These are phyloP conservation scores for Wickerhamiella occidentalis DNA, from an alignment of 805 yeast genomes.

Conservation along the genomic window DNA sequence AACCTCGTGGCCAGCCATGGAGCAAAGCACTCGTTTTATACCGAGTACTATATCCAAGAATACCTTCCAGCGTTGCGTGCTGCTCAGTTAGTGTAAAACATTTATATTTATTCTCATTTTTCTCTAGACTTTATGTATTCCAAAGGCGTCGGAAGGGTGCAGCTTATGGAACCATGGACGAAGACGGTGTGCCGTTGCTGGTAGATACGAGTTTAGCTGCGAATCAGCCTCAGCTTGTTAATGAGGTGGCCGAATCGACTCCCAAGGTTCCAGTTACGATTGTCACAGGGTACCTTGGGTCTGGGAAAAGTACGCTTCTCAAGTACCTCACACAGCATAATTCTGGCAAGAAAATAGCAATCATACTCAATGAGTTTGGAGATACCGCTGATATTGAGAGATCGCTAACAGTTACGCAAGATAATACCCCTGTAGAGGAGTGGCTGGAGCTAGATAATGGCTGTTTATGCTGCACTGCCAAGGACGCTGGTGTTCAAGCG, in stretches of 20 bases:
- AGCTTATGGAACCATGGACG: slow-evolving; percentile 2
- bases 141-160: no score
- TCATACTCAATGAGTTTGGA: slow-evolving; percentile 79
- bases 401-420: slow-evolving; percentile 49
- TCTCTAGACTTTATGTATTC: not conserved
- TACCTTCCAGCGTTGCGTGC: slow-evolving; percentile 27
- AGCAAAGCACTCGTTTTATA: slow-evolving; percentile 27
- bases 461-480: slow-evolving; percentile 91
- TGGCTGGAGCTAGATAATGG: slow-evolving; percentile 97
- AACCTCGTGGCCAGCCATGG: slow-evolving; percentile 29
- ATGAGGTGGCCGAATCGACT: not conserved
- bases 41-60: slow-evolving; percentile 27
- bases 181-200: slow-evolving; percentile 24
- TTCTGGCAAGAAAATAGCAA: slow-evolving; percentile 69
- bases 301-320: slow-evolving; percentile 78
- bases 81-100: not conserved
- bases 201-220: slow-evolving; percentile 17
- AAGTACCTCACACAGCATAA: slow-evolving; percentile 53
- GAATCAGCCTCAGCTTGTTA: not conserved
- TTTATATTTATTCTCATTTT: not conserved
- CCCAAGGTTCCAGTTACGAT: slow-evolving; percentile 69
- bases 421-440: slow-evolving; percentile 56
- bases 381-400: slow-evolving; percentile 84
- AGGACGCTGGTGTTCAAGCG: slow-evolving; percentile 88
- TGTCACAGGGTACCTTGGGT: slow-evolving; percentile 87